Evolutionary conservation across 2,329 filamentous ascomycete genomes (phyloP), one percentile per base, ranked within the genome.

Genomic region (Lachnellula subtilissima): DNA sequence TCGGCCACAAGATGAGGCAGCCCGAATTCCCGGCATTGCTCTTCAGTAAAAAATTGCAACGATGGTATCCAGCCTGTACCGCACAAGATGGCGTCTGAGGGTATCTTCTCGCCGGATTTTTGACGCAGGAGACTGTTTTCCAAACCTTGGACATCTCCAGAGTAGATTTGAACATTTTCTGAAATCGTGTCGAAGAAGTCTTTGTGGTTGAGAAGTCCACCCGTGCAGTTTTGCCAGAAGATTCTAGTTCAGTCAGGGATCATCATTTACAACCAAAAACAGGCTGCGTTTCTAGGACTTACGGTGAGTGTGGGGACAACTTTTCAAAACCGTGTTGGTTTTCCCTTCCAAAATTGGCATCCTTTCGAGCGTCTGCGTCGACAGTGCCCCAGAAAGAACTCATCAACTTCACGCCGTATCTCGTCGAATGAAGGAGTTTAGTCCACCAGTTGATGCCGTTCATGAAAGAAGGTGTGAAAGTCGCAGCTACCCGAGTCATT

Each of bases 201-300:
- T 19, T 59, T 54, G 42, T 67, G 66, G 50, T 69, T 62, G 17
- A 63, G 60, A 23, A 65, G 61, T 42, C 67, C 67, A 17, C 62
- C 63, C 4, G 66, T 65, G 25, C 61, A 57, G 49, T 66, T 67
- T 49, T 64, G 62, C 65, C 64, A 67, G 39, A 68, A 66, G 5
- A 67, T 64, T 17, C 64, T 67, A 25, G 12, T 19, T 40, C 11
- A 23, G 48, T 45, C 60, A 45, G 58, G 40, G 43, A 37, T 54
- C 4, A 5, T 22, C 32, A 43, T n/a, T 19, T 35, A 48, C 49
- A 25, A 35, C 1, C 5, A n/a, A 5, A 6, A 11, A 1, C 35
- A 11, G 15, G 6, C 23, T 36, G 48, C 28, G 8, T 49, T 2
- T 14, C 32, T 14, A 15, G 5, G 9, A 58, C 60, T 60, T 58